Conservation (phyloP, 139 green algal genomes). For the Tetratostichococcus sp. region DNA sequence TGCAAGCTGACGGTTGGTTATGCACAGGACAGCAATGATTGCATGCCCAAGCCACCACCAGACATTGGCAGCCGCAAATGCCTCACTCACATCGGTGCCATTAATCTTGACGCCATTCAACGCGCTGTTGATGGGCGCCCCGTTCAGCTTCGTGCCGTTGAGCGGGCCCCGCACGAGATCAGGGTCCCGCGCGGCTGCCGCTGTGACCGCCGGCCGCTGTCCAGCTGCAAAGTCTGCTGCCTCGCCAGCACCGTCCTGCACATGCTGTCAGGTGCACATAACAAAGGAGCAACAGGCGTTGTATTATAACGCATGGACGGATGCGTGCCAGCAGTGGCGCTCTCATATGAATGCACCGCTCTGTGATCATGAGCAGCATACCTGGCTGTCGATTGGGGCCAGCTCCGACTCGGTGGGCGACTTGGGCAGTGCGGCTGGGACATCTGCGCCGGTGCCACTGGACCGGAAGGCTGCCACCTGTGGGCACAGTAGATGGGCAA, state of each 20-base stretch:
- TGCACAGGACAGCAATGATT: too few species aligned
- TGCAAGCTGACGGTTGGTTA: too few species aligned
- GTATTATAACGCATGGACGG: too few species aligned
- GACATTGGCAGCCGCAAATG: too few species aligned
- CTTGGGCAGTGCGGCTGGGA: not conserved
- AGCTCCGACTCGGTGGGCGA: not conserved
- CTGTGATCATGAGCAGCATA: too few species aligned
- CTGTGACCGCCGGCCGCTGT: not conserved
- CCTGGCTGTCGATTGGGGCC: not conserved
- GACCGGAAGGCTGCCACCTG: not conserved
- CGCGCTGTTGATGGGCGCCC: not conserved
- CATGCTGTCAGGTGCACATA: too few species aligned
- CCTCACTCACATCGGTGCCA: not conserved
- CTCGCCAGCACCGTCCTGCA: not conserved
- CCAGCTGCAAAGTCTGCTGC: not conserved
- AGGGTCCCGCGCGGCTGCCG: not conserved
- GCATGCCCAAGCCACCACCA: too few species aligned
- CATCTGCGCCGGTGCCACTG: not conserved
- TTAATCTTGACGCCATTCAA: not conserved
- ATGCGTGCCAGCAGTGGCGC: too few species aligned
- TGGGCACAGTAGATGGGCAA: too few species aligned
- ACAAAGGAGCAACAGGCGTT: too few species aligned
- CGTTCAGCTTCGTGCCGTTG: not conserved
- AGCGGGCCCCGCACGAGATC: not conserved
- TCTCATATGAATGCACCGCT: too few species aligned